phyloP scores from a whole-genome alignment of 768 basidiomycete genomes.

The Pulveroboletus sp. region DNA sequence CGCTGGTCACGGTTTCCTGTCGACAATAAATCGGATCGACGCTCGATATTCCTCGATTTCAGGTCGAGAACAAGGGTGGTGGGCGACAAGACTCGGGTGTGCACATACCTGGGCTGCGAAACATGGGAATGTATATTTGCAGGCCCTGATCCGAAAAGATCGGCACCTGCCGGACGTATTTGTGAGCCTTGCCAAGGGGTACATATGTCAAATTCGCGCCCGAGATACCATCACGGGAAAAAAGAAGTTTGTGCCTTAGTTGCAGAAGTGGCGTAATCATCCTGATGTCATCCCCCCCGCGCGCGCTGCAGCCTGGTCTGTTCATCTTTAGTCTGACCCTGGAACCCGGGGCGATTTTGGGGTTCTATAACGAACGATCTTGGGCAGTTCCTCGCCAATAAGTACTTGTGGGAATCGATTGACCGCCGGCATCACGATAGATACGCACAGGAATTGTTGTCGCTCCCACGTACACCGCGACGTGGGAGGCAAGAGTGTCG shows the following conservation, averaged over 20 bases:
- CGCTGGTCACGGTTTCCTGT: not conserved
- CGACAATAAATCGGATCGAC: slow-evolving; percentile 36
- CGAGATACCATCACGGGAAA: slow-evolving; percentile 34
- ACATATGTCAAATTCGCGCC: slow-evolving; percentile 52
- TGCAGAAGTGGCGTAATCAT: slow-evolving; percentile 57
- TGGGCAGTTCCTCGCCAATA: too few relatives aligned
- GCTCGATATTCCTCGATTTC: slow-evolving; percentile 21
- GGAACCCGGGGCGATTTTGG: too few relatives aligned
- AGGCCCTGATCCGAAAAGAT: slow-evolving; percentile 17
- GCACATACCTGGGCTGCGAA: slow-evolving; percentile 54
- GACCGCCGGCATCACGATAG: too few relatives aligned
- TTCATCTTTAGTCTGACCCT: too few relatives aligned
- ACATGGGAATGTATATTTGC: slow-evolving; percentile 47
- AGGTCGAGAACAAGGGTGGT: slow-evolving; percentile 48
- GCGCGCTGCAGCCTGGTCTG: too few relatives aligned
- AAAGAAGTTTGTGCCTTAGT: slow-evolving; percentile 53
- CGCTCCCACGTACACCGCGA: too few relatives aligned
- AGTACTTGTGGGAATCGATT: too few relatives aligned
- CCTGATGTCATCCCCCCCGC: too few relatives aligned
- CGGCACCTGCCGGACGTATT: slow-evolving; percentile 43
- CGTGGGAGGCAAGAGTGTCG: too few relatives aligned
- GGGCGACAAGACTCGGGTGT: slow-evolving; percentile 52
- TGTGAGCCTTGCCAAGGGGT: slow-evolving; percentile 57
- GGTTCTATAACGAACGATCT: too few relatives aligned
- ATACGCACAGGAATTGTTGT: too few relatives aligned